These are phyloP conservation scores for Paramarasmius palmivorus DNA, from an alignment of 1,284 basidiomycete species.

Conservation along the genomic window DNA sequence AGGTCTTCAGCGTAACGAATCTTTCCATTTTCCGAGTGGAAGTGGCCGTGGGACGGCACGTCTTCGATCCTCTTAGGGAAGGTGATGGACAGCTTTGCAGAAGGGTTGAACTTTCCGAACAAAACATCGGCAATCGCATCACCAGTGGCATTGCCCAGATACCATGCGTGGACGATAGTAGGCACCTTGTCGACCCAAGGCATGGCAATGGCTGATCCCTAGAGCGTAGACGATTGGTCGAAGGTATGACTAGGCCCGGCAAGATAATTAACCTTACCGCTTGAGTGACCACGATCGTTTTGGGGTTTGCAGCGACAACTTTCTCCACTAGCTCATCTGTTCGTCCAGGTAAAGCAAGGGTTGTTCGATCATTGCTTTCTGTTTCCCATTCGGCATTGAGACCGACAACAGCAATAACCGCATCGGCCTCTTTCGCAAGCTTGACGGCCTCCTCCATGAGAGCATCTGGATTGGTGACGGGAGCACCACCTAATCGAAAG, in stretches of 20 bases:
- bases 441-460: constrained; percentile 61
- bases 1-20: constrained; percentile 67
- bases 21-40: constrained; percentile 70
- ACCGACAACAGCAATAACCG: constrained; percentile 70
- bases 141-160: constrained; percentile 82
- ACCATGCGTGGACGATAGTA: constrained; percentile 77
- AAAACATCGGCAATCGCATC: constrained; percentile 81
- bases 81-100: constrained; percentile 75
- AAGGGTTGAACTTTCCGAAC: constrained; percentile 79
- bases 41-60: constrained; percentile 69
- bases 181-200: constrained; percentile 74
- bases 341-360: constrained; percentile 64
- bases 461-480: constrained; percentile 54
- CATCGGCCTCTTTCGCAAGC: constrained; percentile 67
- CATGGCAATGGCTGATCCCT: constrained; percentile 74
- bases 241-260: too few relatives aligned
- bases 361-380: constrained; percentile 69
- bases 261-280: too few relatives aligned
- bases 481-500: constrained; percentile 68
- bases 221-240: not conserved
- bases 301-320: constrained; percentile 65
- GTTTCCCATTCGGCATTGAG: constrained; percentile 80
- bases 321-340: constrained; percentile 72
- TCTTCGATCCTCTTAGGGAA: constrained; percentile 78
- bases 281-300: constrained; percentile 78